These are phyloP conservation scores for Fomes fomentarius DNA, from an alignment of 1,284 basidiomycete genomes.

Conservation along the genomic window DNA sequence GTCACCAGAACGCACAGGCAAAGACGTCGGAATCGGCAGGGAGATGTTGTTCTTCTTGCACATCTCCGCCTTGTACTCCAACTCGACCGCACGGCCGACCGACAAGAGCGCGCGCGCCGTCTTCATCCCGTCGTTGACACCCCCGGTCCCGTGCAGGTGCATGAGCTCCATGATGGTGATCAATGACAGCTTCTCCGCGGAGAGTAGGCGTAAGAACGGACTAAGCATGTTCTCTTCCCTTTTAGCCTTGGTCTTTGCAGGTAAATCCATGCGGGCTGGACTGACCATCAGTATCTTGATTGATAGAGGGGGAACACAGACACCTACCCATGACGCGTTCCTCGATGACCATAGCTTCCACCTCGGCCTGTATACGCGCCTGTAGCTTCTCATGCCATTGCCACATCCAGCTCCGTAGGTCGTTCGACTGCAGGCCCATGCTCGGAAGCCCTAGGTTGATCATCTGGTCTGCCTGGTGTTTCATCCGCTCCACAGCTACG, in stretches of 20 bases:
- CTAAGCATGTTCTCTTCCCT: slow-evolving; percentile 34
- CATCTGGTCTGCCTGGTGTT: slow-evolving; percentile 66
- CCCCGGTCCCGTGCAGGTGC: slow-evolving; percentile 80
- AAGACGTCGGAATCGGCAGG: slow-evolving; percentile 42
- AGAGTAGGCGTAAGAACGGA: slow-evolving; percentile 79
- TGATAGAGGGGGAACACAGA: neutral
- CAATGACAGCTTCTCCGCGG: slow-evolving; percentile 81
- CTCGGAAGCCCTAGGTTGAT: slow-evolving; percentile 59
- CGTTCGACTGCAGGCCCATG: slow-evolving; percentile 51
- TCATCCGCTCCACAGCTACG: slow-evolving; percentile 75
- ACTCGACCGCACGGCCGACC: slow-evolving; percentile 87
- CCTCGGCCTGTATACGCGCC: slow-evolving; percentile 56
- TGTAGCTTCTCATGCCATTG: slow-evolving; percentile 79
- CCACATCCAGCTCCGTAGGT: slow-evolving; percentile 86
- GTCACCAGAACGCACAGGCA: slow-evolving; percentile 39
- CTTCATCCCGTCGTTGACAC: slow-evolving; percentile 88
- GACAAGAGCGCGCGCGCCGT: slow-evolving; percentile 83
- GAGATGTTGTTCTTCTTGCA: slow-evolving; percentile 68
- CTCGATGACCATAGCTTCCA: slow-evolving; percentile 50
- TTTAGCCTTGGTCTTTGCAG: neutral
- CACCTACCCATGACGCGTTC: slow-evolving; percentile 35
- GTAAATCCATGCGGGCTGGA: neutral
- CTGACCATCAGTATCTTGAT: neutral
- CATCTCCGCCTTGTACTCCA: slow-evolving; percentile 86
- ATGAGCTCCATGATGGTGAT: slow-evolving; percentile 92